Evolutionary conservation across 176 grass and related monocot species (phyloP).

Genomic region (Dactylis glomerata): DNA sequence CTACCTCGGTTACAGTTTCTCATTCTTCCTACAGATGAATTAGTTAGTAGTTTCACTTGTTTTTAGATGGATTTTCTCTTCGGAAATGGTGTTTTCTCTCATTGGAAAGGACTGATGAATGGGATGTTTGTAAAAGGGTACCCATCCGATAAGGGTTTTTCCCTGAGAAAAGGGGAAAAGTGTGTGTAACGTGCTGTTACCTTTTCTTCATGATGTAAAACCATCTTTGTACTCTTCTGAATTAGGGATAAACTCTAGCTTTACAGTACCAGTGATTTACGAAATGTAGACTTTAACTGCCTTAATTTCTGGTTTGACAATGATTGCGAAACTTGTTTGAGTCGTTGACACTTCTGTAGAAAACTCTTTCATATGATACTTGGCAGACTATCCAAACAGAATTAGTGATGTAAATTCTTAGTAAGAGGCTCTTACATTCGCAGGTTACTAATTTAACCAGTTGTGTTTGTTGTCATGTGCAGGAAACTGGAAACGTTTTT

Average conservation of each 20-base stretch:
- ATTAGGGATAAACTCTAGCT: slow-evolving; percentile 13
- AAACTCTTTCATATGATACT: slow-evolving; percentile 3
- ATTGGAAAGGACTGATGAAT: background rate
- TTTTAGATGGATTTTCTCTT: background rate
- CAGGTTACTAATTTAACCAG: slow-evolving; percentile 15
- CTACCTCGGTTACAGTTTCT: background rate
- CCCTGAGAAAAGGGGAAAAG: background rate
- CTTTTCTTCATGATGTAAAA: slow-evolving; percentile 9
- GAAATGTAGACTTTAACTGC: background rate
- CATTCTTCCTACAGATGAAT: background rate
- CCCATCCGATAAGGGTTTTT: background rate
- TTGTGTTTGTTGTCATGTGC: slow-evolving; percentile 14
- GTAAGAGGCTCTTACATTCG: background rate
- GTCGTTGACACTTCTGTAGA: background rate
- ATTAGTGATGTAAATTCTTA: background rate
- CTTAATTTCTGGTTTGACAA: background rate
- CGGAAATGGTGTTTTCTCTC: background rate
- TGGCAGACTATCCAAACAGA: background rate
- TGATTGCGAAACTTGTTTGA: background rate
- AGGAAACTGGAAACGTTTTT: slow-evolving; percentile 81
- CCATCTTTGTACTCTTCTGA: background rate
- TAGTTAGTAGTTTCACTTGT: background rate
- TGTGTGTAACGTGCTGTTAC: background rate
- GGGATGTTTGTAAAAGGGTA: background rate
- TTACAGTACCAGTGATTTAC: background rate